These are phyloP conservation scores for Picea sitchensis DNA, from an alignment of 75 land plant species.

Conservation along the genomic window DNA sequence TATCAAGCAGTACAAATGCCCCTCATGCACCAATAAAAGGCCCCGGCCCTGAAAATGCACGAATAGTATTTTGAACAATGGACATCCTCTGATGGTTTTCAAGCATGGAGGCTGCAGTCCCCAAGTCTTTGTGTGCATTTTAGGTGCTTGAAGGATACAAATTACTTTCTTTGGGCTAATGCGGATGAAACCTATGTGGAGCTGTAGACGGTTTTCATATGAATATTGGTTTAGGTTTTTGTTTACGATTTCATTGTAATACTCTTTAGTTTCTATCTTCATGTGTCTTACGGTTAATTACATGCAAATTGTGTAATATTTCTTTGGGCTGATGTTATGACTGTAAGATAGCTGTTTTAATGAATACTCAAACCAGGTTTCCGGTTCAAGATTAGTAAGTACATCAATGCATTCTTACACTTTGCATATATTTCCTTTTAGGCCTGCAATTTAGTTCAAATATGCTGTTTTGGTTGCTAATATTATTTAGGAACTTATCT, in stretches of 20 bases:
- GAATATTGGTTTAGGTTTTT: conserved; percentile 7
- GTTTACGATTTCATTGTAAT: not conserved
- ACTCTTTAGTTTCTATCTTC: not conserved
- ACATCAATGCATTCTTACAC: not conserved
- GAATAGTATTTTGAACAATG: not conserved
- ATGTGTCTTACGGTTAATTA: not conserved
- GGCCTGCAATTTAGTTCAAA: not conserved
- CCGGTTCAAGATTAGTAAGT: conserved; percentile 3
- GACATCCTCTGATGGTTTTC: conserved; percentile 1
- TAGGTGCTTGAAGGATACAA: not conserved
- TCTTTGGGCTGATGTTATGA: not conserved
- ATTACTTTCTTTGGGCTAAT: not conserved
- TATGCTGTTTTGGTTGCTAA: not conserved
- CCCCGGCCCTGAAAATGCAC: not conserved
- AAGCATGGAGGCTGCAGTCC: not conserved
- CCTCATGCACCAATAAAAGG: conserved; percentile 43
- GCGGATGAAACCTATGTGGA: not conserved
- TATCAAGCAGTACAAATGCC: conserved; percentile 59
- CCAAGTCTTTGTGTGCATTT: conserved; percentile 8
- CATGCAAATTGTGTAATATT: conserved; percentile 8
- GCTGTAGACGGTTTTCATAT: not conserved
- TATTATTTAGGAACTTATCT: not conserved
- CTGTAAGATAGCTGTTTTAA: conserved; percentile 7
- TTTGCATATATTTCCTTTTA: not conserved
- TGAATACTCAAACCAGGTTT: not conserved